phyloP scores from a whole-genome alignment of 2,329 filamentous ascomycete species.

The Colletotrichum limetticola region DNA sequence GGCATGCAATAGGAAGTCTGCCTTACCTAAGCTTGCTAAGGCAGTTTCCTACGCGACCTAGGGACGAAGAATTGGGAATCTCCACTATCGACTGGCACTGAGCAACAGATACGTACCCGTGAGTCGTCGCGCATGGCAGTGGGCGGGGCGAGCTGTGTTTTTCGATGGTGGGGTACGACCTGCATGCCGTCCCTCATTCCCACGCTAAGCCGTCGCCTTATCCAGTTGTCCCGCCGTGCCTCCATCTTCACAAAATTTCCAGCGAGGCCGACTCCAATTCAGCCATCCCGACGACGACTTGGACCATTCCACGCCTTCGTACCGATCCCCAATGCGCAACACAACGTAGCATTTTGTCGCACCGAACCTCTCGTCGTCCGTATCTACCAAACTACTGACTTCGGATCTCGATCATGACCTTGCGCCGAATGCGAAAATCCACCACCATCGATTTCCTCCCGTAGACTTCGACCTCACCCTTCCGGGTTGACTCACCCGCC shows the following conservation, averaged over 20 bases:
- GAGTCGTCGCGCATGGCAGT: background rate
- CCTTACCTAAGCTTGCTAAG: background rate
- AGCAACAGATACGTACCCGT: background rate
- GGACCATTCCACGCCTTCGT: background rate
- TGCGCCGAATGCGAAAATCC: slow-evolving; percentile 31
- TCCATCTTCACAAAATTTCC: slow-evolving; percentile 31
- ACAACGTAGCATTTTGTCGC: slow-evolving; percentile 1
- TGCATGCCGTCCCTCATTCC: slow-evolving; percentile 23
- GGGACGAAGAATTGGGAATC: background rate
- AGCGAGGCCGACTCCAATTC: background rate
- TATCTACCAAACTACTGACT: background rate
- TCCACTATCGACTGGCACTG: too few species aligned
- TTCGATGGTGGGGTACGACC: slow-evolving; percentile 36
- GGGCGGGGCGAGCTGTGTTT: slow-evolving; percentile 23
- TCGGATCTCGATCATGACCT: slow-evolving; percentile 28
- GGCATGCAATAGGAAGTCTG: background rate
- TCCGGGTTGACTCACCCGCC: slow-evolving; percentile 18
- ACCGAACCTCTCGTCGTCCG: background rate
- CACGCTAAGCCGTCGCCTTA: slow-evolving; percentile 7
- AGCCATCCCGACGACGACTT: background rate
- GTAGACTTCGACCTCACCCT: slow-evolving; percentile 25
- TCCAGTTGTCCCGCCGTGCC: slow-evolving; percentile 7
- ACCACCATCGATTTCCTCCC: slow-evolving; percentile 12
- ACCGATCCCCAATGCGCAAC: background rate
- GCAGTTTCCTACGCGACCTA: background rate